Evolutionary conservation across 805 yeast species (phyloP).

Genomic region (Spencermartinsiella europaea): DNA sequence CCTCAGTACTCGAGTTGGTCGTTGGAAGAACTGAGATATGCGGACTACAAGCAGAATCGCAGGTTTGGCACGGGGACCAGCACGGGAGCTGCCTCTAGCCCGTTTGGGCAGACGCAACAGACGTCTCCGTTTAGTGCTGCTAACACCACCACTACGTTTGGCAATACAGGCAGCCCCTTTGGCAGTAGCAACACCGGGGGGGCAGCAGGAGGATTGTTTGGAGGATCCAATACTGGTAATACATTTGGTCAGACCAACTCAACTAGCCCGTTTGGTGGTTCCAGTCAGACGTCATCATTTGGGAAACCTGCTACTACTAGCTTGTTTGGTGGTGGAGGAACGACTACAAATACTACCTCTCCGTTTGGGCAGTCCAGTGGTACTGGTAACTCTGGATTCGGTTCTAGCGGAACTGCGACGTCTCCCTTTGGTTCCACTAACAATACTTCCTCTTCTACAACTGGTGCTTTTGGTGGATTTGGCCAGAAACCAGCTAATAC

Average conservation of each 20-base stretch:
- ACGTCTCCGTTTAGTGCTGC: slow-evolving; percentile 40
- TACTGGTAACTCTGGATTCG: slow-evolving; percentile 12
- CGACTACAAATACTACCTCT: slow-evolving; percentile 17
- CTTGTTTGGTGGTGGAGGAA: slow-evolving; percentile 39
- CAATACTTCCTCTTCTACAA: slow-evolving; percentile 11
- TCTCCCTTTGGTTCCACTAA: slow-evolving; percentile 22
- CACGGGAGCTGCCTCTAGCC: slow-evolving; percentile 7
- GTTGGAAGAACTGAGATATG: slow-evolving; percentile 80
- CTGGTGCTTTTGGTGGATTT: slow-evolving; percentile 31
- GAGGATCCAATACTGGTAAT: slow-evolving; percentile 26
- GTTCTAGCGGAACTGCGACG: slow-evolving; percentile 19
- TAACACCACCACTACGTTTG: slow-evolving; percentile 23
- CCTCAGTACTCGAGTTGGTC: slow-evolving; percentile 82
- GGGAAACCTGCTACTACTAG: slow-evolving; percentile 22
- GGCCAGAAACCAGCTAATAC: slow-evolving; percentile 24
- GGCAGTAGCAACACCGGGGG: slow-evolving; percentile 34
- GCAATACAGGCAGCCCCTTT: slow-evolving; percentile 33
- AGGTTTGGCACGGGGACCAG: slow-evolving; percentile 46
- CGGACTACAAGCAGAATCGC: slow-evolving; percentile 77
- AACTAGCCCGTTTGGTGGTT: slow-evolving; percentile 16
- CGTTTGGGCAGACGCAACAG: slow-evolving; percentile 24
- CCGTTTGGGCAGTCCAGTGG: slow-evolving; percentile 13
- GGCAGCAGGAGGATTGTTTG: slow-evolving; percentile 36
- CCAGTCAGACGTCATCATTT: slow-evolving; percentile 14
- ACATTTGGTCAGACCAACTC: slow-evolving; percentile 27